A percentile compares a stretch with the other conserved stretches of the same genome.
phyloP scores from a whole-genome alignment of 768 basidiomycete species.

The Termitomyces sp. region DNA sequence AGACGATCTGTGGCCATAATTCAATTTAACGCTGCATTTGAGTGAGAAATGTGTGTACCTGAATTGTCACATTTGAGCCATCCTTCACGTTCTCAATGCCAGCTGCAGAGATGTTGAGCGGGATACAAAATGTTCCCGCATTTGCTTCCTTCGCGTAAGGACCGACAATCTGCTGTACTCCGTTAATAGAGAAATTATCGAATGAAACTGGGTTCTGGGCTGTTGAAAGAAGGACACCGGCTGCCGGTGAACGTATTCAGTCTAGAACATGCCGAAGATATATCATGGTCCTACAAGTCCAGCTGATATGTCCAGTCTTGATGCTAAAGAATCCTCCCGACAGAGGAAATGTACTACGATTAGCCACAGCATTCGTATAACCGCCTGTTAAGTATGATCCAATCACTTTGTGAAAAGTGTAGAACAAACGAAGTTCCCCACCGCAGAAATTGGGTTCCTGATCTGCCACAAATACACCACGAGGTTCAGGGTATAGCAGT shows the following conservation, averaged over 20 bases:
- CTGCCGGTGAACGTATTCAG: constrained; percentile 23
- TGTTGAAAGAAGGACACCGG: constrained; percentile 56
- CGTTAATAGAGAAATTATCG: constrained; percentile 49
- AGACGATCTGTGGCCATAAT: background rate
- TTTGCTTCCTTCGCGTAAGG: constrained; percentile 47
- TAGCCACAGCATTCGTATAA: constrained; percentile 48
- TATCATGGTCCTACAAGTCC: constrained; percentile 40
- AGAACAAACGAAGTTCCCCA: constrained; percentile 20
- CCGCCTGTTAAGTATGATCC: constrained; percentile 45
- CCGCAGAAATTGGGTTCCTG: constrained; percentile 64
- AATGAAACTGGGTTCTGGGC: constrained; percentile 60
- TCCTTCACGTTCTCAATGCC: constrained; percentile 46
- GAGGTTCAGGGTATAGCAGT: constrained; percentile 66
- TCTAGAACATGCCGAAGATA: background rate
- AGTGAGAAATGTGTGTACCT: constrained; percentile 25
- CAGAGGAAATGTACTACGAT: constrained; percentile 69
- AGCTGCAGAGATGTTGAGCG: constrained; percentile 52
- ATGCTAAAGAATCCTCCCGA: constrained; percentile 57
- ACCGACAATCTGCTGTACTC: constrained; percentile 32
- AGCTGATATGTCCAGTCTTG: constrained; percentile 55
- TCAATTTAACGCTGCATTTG: background rate
- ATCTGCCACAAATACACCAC: constrained; percentile 63
- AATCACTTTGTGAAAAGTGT: background rate
- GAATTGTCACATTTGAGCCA: constrained; percentile 73
- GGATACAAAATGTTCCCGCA: constrained; percentile 63